Conservation (phyloP, 1,139 yeast species). For the Pichia sp. region DNA sequence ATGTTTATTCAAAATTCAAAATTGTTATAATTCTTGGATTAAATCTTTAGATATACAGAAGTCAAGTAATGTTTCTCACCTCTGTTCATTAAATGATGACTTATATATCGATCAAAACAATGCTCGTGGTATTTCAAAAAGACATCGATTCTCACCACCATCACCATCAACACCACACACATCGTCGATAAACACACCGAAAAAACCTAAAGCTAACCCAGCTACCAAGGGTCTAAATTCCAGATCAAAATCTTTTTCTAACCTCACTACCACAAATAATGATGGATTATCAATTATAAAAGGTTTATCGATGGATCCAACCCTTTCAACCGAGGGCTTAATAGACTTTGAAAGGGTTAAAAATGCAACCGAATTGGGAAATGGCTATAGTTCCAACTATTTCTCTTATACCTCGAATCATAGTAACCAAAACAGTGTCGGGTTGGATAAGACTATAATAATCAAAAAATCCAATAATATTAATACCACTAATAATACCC, state of each 20-base stretch:
- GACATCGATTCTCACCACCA: background rate
- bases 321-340: background rate
- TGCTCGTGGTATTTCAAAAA: background rate
- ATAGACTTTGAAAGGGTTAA: background rate
- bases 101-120: background rate
- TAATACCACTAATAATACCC: background rate
- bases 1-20: background rate
- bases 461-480: background rate
- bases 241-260: background rate
- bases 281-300: background rate
- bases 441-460: background rate
- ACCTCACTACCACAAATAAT: background rate
- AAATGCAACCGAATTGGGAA: background rate
- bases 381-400: background rate
- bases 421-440: too few relatives aligned
- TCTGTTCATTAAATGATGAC: background rate
- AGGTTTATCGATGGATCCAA: background rate
- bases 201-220: background rate
- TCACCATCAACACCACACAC: background rate
- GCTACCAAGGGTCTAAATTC: background rate
- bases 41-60: background rate
- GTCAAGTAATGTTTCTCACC: background rate
- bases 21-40: slow-evolving; percentile 1
- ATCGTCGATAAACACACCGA: background rate
- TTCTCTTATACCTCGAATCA: background rate